Base-by-base conservation (phyloP, 2,329 filamentous ascomycete species). In the Cercospora sojina region DNA sequence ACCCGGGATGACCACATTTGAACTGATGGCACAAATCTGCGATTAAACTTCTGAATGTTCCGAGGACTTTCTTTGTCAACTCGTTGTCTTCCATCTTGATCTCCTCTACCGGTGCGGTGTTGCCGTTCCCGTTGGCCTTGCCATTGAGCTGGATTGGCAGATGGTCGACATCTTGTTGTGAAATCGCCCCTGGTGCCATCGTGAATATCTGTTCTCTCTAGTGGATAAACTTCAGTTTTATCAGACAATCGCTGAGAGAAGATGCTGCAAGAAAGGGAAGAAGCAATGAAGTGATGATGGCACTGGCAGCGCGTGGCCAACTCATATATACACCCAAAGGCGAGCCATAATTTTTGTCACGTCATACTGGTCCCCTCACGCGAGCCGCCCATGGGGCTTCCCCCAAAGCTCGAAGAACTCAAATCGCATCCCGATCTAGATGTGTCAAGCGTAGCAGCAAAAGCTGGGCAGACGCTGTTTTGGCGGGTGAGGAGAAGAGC, bases 1-100 rank as follows among this genome's bases (percentile, higher is more conserved):
- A 88, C 85, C 88, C 88, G 18, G 88, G 88, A 73, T 91, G 89
- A 0, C 89, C 89, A 38, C 88, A 88, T 68, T 86, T 86, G 77
- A 90, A 91, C 70, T 91, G 88, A 74, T 91, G 84, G 72, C 88
- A 90, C 3, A 91, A 78, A 74, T 91, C 89, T 53, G 88, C 87
- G 66, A 91, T 88, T 31, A 91, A 78, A 59, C 85, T 79, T 63
- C 88, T 81, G 73, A 90, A 89, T 5, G 85, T 85, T 71, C 83
- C 83, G 59, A 90, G 77, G 1, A 88, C 85, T 20, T 84, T 74
- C 58, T 87, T 71, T 58, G 75, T 74, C 67, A 75, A 74, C 43
- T 76, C 71, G 12, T 71, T 57, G 8, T 71, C 69, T 61, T 75
- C 74, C 69, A 74, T 69, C 64, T 73, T 67, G 16, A 76, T 67